Evolutionary conservation across 2,329 filamentous ascomycete species (phyloP), one percentile per base, ranked within the genome.

Genomic region (Xylariaceae sp.): DNA sequence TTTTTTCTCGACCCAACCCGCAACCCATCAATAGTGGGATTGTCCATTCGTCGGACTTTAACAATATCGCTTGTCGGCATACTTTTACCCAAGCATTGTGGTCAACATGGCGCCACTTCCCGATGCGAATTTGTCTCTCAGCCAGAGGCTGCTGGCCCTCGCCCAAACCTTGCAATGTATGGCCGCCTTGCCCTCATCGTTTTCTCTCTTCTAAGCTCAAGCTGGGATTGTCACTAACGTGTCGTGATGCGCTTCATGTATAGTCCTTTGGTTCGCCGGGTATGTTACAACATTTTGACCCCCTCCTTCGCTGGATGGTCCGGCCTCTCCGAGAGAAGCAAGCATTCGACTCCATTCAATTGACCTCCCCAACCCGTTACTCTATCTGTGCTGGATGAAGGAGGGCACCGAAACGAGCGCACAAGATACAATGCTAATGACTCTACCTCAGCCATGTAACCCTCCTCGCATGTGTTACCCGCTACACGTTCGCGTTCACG

Each of bases 121-220:
- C 62, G 76, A 86, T 56, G 76, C 87, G 55, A 80, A 76, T 65
- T 73, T 87, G 72, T 85, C 89, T 71, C 77, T 94, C 67, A 74
- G 77, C 68, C 85, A 94, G 76, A 83, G 91, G 69, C 76, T 96
- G 57, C 74, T 89, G 66, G 79, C 82, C 64, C 80, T 97, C 64
- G 91, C 87, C 63, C 85, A 95, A 73, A 97, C 91, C 45, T 79
- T 97, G 64, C 94, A 97, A 78, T 99, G 92, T 87, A 84, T 72
- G 76, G 46, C 37, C 56, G 62, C 50, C 58, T 51, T 58, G 57
- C 34, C 58, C 27, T 5, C 42, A n/a, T 27, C 11, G 12, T 11
- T 3, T 30, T 27, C n/a, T 6, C 29, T 31, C 29, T 19, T 31
- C 9, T 6, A 32, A 44, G 54, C 42, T 53, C 55, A 50, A n/a